phyloP scores from a whole-genome alignment of 768 basidiomycete species.

The Trametes elegans region DNA sequence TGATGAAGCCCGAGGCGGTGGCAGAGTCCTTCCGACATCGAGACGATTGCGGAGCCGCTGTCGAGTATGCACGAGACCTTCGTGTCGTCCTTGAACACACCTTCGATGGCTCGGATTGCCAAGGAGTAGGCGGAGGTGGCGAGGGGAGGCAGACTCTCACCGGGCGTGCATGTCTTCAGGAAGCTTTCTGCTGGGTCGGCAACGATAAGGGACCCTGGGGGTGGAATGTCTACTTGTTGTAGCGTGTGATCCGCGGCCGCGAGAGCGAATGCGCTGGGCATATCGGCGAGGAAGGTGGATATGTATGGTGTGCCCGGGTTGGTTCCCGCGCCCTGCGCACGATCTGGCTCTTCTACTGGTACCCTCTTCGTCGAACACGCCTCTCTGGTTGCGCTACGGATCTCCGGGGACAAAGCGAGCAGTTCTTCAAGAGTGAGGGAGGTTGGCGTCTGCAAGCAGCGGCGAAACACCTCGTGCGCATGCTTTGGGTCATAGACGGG shows the following conservation, averaged over 20 bases:
- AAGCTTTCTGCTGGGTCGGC: slow-evolving; percentile 17
- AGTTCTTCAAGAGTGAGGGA: slow-evolving; percentile 2
- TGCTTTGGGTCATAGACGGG: slow-evolving; percentile 1
- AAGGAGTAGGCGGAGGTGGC: slow-evolving; percentile 12
- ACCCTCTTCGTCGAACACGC: background rate
- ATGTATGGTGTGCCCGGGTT: background rate
- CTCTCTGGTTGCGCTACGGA: background rate
- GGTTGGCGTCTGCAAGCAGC: background rate
- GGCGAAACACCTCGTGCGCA: background rate
- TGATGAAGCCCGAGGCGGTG: slow-evolving; percentile 14
- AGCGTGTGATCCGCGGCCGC: background rate
- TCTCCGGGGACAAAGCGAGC: slow-evolving; percentile 2
- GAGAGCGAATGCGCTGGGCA: background rate
- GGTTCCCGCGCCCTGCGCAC: background rate
- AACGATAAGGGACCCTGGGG: slow-evolving; percentile 9
- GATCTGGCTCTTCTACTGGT: background rate
- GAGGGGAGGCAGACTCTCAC: background rate
- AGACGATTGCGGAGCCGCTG: slow-evolving; percentile 22
- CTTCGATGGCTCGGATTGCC: slow-evolving; percentile 18
- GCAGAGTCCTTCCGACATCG: slow-evolving; percentile 24
- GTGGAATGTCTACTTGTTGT: background rate
- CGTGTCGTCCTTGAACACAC: slow-evolving; percentile 7
- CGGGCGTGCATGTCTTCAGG: background rate
- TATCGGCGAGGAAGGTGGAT: slow-evolving; percentile 1
- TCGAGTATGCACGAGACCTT: slow-evolving; percentile 22